Evolutionary conservation across 2,329 filamentous ascomycete species (phyloP).

Genomic region (Aureobasidium vineae): DNA sequence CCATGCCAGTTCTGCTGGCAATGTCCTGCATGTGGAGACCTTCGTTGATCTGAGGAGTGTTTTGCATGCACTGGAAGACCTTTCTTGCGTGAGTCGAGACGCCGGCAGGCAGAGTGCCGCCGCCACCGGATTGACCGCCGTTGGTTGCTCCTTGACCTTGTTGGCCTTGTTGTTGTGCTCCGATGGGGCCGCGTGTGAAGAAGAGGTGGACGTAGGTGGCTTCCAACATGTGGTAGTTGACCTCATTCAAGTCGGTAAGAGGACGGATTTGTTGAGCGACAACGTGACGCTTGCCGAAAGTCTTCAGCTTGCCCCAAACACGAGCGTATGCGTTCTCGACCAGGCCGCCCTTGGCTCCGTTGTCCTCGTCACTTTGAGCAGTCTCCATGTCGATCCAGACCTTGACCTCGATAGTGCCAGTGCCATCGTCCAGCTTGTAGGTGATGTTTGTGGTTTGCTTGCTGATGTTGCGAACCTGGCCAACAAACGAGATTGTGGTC

Average conservation of each 20-base stretch:
- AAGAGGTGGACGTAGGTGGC: constrained; percentile 83
- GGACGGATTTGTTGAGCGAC: constrained; percentile 77
- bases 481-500: constrained; percentile 79
- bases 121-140: constrained; percentile 35
- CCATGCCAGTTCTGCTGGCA: constrained; percentile 62
- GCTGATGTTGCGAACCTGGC: constrained; percentile 83
- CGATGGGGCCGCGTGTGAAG: constrained; percentile 67
- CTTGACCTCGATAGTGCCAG: constrained; percentile 86
- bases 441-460: constrained; percentile 88
- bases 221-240: constrained; percentile 89
- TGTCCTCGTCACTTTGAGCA: constrained; percentile 46
- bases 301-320: constrained; percentile 80
- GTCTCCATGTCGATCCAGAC: constrained; percentile 71
- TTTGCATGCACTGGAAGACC: constrained; percentile 69
- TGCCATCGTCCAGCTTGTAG: constrained; percentile 93
- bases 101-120: constrained; percentile 42
- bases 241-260: constrained; percentile 83
- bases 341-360: constrained; percentile 53
- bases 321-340: constrained; percentile 77
- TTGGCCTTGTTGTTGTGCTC: constrained; percentile 33
- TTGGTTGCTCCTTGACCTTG: constrained; percentile 39
- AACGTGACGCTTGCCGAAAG: constrained; percentile 79
- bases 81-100: constrained; percentile 61
- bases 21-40: constrained; percentile 80
- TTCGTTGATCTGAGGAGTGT: constrained; percentile 70